Percentiles rank a stretch among this genome's conserved stretches.
These are phyloP conservation scores for Tetracladium marchalianum DNA, from an alignment of 495 filamentous ascomycete genomes.

Conservation along the genomic window DNA sequence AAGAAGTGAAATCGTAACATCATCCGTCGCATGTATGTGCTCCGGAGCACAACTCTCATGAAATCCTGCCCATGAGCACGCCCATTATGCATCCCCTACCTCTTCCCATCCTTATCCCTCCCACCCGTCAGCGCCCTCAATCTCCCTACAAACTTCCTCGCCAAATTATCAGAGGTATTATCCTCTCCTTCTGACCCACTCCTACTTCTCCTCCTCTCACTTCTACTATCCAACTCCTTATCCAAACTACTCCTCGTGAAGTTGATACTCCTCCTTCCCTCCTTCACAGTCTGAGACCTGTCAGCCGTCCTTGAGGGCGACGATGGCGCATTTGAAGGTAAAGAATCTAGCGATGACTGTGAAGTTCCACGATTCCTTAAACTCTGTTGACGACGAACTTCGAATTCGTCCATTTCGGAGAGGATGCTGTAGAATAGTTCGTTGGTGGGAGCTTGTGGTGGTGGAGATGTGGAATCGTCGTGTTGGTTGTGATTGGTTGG, in stretches of 20 bases:
- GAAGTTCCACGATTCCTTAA: background rate
- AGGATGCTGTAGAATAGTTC: constrained; percentile 9
- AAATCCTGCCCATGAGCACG: too few relatives aligned
- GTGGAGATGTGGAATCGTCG: too few relatives aligned
- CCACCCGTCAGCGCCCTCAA: constrained; percentile 9
- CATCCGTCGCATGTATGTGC: too few relatives aligned
- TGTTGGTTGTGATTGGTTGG: too few relatives aligned
- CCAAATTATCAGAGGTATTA: background rate
- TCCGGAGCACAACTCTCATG: too few relatives aligned
- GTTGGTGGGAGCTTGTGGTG: background rate
- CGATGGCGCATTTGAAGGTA: background rate
- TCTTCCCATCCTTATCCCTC: constrained; percentile 3
- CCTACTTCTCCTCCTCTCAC: constrained; percentile 4
- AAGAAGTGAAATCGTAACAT: too few relatives aligned
- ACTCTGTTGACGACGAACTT: background rate
- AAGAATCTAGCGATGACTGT: background rate
- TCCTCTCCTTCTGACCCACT: constrained; percentile 1
- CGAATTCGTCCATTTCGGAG: constrained; percentile 13
- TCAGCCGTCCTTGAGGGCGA: background rate
- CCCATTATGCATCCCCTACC: too few relatives aligned
- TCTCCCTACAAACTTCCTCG: constrained; percentile 12
- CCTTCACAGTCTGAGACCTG: constrained; percentile 2
- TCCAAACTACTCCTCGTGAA: constrained; percentile 10
- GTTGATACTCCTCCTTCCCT: constrained; percentile 11
- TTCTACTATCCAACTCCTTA: constrained; percentile 1